These are phyloP conservation scores for Cantharellus cinnabarinus DNA, from an alignment of 768 basidiomycete genomes.

Conservation along the genomic window DNA sequence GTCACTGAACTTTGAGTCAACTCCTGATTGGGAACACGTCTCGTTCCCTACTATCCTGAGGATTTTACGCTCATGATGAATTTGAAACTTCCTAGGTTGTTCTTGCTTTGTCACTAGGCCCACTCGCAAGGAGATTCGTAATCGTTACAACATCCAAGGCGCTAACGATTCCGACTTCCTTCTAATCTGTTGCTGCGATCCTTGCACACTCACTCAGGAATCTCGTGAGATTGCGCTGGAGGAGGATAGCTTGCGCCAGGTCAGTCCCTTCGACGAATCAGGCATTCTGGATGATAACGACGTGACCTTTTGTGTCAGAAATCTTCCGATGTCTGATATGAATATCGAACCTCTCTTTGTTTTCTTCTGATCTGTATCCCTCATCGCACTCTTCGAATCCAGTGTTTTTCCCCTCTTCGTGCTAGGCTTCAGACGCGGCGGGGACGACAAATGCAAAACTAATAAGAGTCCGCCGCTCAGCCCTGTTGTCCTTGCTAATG, in stretches of 20 bases:
- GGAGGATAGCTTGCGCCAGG: constrained; percentile 1
- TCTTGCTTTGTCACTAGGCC: neutral
- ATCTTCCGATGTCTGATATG: too few relatives aligned
- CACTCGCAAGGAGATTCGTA: neutral
- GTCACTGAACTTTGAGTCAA: neutral
- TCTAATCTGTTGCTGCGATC: neutral
- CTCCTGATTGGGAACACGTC: neutral
- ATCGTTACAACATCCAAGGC: constrained; percentile 1
- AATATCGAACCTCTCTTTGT: too few relatives aligned
- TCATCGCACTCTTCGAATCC: too few relatives aligned
- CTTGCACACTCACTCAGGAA: constrained; percentile 8
- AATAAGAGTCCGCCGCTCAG: too few relatives aligned
- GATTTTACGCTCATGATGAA: too few relatives aligned
- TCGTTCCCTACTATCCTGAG: neutral
- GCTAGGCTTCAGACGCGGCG: neutral
- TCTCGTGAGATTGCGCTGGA: constrained; percentile 6
- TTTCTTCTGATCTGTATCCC: too few relatives aligned
- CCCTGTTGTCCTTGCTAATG: too few relatives aligned
- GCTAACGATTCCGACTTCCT: neutral
- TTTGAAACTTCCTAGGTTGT: constrained; percentile 6
- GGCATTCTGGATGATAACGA: too few relatives aligned
- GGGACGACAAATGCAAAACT: too few relatives aligned
- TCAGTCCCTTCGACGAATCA: too few relatives aligned
- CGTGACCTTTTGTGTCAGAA: too few relatives aligned
- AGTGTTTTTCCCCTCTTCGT: too few relatives aligned